Evolutionary conservation across 768 basidiomycete species (phyloP).

Genomic region (Podaxis mareebaensis): DNA sequence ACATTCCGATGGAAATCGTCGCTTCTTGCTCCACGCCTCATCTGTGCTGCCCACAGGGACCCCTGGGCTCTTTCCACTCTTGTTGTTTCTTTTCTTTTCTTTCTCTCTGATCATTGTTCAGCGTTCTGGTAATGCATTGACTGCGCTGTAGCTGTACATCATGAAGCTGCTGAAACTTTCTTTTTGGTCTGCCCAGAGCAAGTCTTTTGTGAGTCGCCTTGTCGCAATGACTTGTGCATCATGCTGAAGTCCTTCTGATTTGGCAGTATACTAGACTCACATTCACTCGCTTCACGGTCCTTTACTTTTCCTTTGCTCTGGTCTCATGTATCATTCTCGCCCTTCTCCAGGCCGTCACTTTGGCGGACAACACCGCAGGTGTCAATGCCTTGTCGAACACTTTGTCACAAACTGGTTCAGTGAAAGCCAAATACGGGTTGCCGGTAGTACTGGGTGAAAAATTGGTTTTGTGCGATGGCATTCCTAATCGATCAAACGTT

Average conservation of each 20-base stretch:
- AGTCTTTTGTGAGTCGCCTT: constrained; percentile 29
- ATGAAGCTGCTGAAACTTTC: constrained; percentile 22
- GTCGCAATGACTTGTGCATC: not conserved
- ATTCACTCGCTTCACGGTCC: constrained; percentile 46
- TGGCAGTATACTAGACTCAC: constrained; percentile 48
- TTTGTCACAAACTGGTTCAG: constrained; percentile 21
- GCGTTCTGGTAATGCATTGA: constrained; percentile 11
- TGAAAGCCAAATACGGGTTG: constrained; percentile 29
- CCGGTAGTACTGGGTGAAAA: constrained; percentile 25
- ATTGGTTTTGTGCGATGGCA: constrained; percentile 38
- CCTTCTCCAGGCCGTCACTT: constrained; percentile 39
- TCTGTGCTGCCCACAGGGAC: not conserved
- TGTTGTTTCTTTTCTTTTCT: not conserved
- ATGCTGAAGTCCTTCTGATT: not conserved
- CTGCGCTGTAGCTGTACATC: not conserved
- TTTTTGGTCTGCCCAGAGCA: constrained; percentile 26
- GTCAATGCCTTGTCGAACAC: constrained; percentile 27
- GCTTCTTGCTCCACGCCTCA: not conserved
- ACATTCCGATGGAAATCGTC: not conserved
- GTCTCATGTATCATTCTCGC: constrained; percentile 40
- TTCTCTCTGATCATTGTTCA: not conserved
- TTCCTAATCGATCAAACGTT: constrained; percentile 33
- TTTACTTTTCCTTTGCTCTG: constrained; percentile 50
- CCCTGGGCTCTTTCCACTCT: not conserved
- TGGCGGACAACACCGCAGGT: constrained; percentile 36